phyloP scores from a whole-genome alignment of 2,329 filamentous ascomycete species.

The Periconia sp. region DNA sequence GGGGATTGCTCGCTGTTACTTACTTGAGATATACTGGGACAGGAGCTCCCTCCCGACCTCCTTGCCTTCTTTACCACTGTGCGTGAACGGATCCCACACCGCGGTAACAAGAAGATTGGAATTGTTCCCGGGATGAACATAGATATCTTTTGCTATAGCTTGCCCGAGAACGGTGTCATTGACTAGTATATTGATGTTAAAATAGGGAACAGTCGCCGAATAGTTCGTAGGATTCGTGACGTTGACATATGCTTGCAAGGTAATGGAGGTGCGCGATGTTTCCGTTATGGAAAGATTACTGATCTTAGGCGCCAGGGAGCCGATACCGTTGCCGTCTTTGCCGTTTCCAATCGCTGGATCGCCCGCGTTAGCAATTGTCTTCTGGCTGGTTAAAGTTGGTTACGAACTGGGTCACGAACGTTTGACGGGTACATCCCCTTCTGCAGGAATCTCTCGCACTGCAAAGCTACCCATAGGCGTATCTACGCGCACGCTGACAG shows the following conservation, averaged over 20 bases:
- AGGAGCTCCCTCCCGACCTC: conserved; percentile 73
- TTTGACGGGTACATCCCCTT: conserved; percentile 89
- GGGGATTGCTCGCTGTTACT: conserved; percentile 9
- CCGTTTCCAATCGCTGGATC: conserved; percentile 42
- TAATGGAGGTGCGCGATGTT: conserved; percentile 74
- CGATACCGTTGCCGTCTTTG: conserved; percentile 51
- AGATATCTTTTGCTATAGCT: conserved; percentile 69
- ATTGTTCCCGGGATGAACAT: conserved; percentile 73
- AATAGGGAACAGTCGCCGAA: conserved; percentile 78
- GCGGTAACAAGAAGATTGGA: conserved; percentile 70
- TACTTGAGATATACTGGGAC: conserved; percentile 83
- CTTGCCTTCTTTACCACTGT: conserved; percentile 67
- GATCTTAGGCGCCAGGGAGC: conserved; percentile 67
- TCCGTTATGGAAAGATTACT: conserved; percentile 74
- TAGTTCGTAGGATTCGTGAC: conserved; percentile 92
- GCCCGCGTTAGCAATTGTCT: conserved; percentile 38
- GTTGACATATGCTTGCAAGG: conserved; percentile 74
- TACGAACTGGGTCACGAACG: conserved; percentile 74
- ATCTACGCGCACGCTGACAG: conserved; percentile 80
- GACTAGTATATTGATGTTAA: conserved; percentile 76
- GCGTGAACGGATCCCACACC: conserved; percentile 72
- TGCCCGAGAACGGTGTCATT: conserved; percentile 79
- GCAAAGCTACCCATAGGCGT: conserved; percentile 83
- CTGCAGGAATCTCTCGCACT: conserved; percentile 80
- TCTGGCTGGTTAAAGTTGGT: conserved; percentile 26